Conservation (phyloP, 257 asterid species). For the Anisodus acutangulus region DNA sequence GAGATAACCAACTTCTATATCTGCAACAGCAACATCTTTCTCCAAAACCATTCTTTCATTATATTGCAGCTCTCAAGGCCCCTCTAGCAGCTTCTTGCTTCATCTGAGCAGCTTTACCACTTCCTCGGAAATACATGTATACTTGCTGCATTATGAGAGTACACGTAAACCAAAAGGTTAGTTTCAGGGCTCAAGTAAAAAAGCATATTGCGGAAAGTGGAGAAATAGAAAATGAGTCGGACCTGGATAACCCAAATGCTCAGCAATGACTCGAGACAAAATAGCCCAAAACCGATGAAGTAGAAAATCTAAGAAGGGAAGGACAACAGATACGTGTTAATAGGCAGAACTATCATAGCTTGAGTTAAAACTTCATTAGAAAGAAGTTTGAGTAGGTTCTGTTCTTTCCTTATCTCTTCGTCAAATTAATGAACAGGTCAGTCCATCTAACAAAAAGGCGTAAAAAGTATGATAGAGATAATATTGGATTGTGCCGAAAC, state of each 20-base stretch:
- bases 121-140: conserved; percentile 66
- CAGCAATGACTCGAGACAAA: conserved; percentile 84
- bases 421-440: not conserved
- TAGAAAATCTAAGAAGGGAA: conserved; percentile 69
- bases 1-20: not conserved
- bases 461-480: not conserved
- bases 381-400: not conserved
- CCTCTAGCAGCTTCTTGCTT: conserved; percentile 62
- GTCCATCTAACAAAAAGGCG: not conserved
- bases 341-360: not conserved
- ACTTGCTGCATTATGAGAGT: conserved; percentile 53
- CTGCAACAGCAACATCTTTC: not conserved
- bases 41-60: not conserved
- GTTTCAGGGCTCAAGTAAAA: not conserved
- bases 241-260: conserved; percentile 99
- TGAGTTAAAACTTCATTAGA: not conserved
- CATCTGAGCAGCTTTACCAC: conserved; percentile 60
- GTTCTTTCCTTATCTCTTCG: not conserved
- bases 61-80: conserved; percentile 55
- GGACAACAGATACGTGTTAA: not conserved
- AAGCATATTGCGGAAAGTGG: not conserved
- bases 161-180: not conserved
- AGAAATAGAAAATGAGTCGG: not conserved
- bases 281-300: conserved; percentile 91
- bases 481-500: not conserved